Conservation (phyloP, 805 yeast genomes). For the Pichia thaimueangensis region DNA sequence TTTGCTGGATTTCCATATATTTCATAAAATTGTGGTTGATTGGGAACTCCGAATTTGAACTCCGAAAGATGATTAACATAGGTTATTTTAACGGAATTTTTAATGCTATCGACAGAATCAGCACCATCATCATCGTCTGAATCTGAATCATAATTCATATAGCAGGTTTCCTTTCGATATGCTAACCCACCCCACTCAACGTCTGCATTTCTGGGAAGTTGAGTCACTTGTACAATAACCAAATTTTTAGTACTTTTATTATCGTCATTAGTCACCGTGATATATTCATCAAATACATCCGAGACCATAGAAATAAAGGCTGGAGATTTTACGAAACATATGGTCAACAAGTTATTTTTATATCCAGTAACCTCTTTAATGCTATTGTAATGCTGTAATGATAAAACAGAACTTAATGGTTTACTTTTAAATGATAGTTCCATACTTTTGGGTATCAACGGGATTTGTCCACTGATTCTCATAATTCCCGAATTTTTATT, state of each 20-base stretch:
- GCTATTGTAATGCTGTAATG: constrained; percentile 69
- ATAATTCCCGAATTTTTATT: constrained; percentile 46
- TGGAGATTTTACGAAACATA: constrained; percentile 47
- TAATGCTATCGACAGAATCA: too few relatives aligned
- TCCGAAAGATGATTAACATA: constrained; percentile 39
- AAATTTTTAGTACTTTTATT: constrained; percentile 27
- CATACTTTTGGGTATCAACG: constrained; percentile 72
- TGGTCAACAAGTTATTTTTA: constrained; percentile 37
- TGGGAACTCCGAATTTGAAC: constrained; percentile 26
- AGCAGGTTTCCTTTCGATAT: constrained; percentile 35
- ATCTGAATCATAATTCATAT: constrained; percentile 38
- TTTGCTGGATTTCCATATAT: constrained; percentile 14
- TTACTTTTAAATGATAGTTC: constrained; percentile 30
- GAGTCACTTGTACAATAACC: constrained; percentile 47
- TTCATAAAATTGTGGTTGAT: constrained; percentile 16
- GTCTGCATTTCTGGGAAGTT: constrained; percentile 55
- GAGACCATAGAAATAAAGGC: constrained; percentile 28
- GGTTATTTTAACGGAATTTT: constrained; percentile 35
- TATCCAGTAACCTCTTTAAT: constrained; percentile 52
- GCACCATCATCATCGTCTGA: constrained; percentile 25
- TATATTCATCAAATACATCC: constrained; percentile 42
- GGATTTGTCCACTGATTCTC: constrained; percentile 84
- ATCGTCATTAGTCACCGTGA: constrained; percentile 9
- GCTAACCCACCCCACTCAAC: constrained; percentile 74
- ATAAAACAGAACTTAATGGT: constrained; percentile 38